Evolutionary conservation across 148 eudicot genomes (phyloP), one percentile per base, ranked within the genome.

Genomic region (Tetragonia tetragonoides): DNA sequence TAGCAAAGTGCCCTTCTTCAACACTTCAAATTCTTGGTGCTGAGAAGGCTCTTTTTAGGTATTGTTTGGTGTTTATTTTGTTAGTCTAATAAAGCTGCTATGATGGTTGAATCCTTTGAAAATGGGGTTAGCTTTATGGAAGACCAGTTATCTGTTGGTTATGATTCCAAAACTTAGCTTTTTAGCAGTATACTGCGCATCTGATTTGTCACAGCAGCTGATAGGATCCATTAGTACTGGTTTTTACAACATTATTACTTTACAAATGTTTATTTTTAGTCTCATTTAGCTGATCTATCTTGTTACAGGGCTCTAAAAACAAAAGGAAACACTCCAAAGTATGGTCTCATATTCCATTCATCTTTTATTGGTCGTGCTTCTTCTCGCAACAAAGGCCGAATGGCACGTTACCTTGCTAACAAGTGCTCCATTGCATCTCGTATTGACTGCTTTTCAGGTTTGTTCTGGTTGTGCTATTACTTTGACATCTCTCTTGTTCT

Each of bases 391-490:
- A 95, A 95, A 87, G 99, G 99, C 20, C 92, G 98, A 21, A 95
- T 95, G 98, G 99, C 99, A 73, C 99, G 99, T 47, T 95, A 95
- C 81, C 97, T 93, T 81, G 98, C 98, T 51, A 95, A 95, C 90
- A 95, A 95, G 87, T 95, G 99, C 84, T 95, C 98, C 21, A 93
- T 95, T 73, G 99, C 99, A 44, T 90, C 99, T 73, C 90, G 99
- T 59, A 88, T 95, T 44, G 99, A 95, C 74, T 95, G 99, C 79
- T 95, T 95, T 87, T 81, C 91, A 79, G 98, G 99, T 91, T 74
- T 81, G 80, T 68, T 75, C 61, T 75, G 6, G 54, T 39, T 79
- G 3, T 60, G 37, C 59, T 6, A 2, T 79, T 7, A 10, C 65
- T 3, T 41, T 51, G 5, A 4, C 17, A 24, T 71, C 28, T 64